phyloP scores from a whole-genome alignment of 257 asterid genomes.

The Solanum peruvianum region DNA sequence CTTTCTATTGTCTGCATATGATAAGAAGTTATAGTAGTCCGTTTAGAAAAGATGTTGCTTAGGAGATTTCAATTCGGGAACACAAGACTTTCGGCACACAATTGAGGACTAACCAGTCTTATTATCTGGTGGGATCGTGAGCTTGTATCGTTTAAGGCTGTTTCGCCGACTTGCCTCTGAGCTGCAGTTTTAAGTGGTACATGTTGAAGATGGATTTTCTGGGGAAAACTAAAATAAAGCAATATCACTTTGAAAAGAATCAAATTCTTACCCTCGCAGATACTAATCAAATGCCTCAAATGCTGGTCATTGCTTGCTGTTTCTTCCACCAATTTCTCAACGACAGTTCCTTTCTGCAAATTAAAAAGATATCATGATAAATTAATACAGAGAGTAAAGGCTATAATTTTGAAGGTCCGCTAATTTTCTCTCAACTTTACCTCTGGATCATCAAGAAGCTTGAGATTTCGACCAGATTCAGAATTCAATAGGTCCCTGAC shows the following conservation, averaged over 20 bases:
- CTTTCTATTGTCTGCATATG: slow-evolving; percentile 78
- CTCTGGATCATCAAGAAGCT: slow-evolving; percentile 94
- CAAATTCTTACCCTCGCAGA: slow-evolving; percentile 61
- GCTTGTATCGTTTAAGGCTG: slow-evolving; percentile 85
- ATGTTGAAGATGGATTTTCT: neutral
- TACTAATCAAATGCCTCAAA: slow-evolving; percentile 53
- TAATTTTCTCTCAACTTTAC: slow-evolving; percentile 18
- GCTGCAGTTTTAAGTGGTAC: slow-evolving; percentile 34
- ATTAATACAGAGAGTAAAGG: neutral
- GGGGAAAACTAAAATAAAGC: neutral
- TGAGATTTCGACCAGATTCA: slow-evolving; percentile 80
- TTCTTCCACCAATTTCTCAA: slow-evolving; percentile 89
- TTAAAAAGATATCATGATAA: neutral
- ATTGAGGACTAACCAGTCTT: slow-evolving; percentile 48
- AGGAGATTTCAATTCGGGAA: neutral
- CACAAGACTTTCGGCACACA: neutral
- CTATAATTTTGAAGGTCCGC: neutral
- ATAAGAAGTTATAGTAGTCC: slow-evolving; percentile 9
- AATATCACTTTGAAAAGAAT: slow-evolving; percentile 1
- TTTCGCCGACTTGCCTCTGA: slow-evolving; percentile 96
- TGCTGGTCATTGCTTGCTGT: slow-evolving; percentile 69
- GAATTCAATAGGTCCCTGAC: slow-evolving; percentile 81
- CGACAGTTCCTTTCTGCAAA: slow-evolving; percentile 82
- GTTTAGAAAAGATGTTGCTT: neutral
- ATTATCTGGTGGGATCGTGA: slow-evolving; percentile 94